Conservation (phyloP, 129 eudicot species). For the Ambrosia trifida region DNA sequence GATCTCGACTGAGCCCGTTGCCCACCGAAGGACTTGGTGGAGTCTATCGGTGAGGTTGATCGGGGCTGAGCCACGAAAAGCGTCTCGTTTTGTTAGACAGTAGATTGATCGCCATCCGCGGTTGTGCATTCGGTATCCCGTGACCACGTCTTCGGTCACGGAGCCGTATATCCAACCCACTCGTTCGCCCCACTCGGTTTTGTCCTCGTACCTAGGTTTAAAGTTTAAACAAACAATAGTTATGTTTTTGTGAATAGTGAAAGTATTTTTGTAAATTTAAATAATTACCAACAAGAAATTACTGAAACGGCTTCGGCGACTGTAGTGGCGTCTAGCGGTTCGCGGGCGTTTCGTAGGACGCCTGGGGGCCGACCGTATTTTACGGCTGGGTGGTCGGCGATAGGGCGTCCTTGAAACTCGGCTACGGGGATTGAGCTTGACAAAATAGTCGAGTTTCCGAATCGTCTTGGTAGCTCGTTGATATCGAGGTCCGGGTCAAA, state of each 20-base stretch:
- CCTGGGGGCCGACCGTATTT: constrained; percentile 89
- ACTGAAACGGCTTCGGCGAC: constrained; percentile 94
- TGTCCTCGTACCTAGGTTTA: constrained; percentile 37
- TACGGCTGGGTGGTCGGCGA: constrained; percentile 91
- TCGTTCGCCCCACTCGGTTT: constrained; percentile 45
- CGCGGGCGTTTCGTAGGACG: constrained; percentile 51
- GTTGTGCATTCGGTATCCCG: constrained; percentile 48
- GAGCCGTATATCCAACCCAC: constrained; percentile 48
- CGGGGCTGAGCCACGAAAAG: constrained; percentile 46
- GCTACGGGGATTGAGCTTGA: constrained; percentile 75
- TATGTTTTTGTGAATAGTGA: no score
- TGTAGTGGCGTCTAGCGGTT: constrained; percentile 79
- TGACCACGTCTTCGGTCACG: constrained; percentile 44
- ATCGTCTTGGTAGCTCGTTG: constrained; percentile 68
- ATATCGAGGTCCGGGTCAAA: constrained; percentile 81
- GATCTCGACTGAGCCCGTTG: constrained; percentile 45
- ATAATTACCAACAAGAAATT: constrained; percentile 76
- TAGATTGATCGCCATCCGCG: constrained; percentile 46
- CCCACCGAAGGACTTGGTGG: constrained; percentile 48
- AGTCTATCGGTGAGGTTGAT: constrained; percentile 43
- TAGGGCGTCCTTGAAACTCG: constrained; percentile 84
- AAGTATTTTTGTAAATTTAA: no score
- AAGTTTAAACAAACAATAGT: not conserved
- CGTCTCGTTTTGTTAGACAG: constrained; percentile 42
- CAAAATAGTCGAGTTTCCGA: constrained; percentile 78